Percentiles rank a stretch among this genome's conserved stretches.
Conservation (phyloP, 2,329 filamentous ascomycete species). For the Pseudogymnoascus sp. region DNA sequence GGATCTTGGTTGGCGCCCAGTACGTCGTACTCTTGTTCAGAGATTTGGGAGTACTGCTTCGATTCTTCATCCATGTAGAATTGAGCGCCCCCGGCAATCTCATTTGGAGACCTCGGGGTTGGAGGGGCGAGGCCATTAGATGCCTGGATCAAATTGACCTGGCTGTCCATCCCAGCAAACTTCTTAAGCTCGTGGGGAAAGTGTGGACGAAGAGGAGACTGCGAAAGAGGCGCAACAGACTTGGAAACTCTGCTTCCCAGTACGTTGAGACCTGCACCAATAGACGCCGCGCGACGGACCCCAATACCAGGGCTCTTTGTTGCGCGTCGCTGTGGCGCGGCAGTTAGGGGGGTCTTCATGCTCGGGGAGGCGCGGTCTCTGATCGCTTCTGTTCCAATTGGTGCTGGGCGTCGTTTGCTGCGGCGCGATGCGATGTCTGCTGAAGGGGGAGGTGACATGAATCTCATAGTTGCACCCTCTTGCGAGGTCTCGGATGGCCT, state of each 20-base stretch:
- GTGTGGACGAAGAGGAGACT: slow-evolving; percentile 4
- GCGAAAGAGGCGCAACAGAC: background rate
- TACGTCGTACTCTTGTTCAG: background rate
- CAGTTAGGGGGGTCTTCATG: background rate
- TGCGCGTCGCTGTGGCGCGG: background rate
- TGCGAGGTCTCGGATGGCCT: background rate
- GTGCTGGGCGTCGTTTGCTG: slow-evolving; percentile 3
- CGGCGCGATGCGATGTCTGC: slow-evolving; percentile 11
- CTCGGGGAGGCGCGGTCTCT: slow-evolving; percentile 5
- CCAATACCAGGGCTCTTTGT: background rate
- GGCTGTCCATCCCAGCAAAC: slow-evolving; percentile 6
- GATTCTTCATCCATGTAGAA: background rate
- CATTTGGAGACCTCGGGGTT: slow-evolving; percentile 9
- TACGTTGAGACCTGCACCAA: slow-evolving; percentile 8
- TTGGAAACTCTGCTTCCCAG: slow-evolving; percentile 9
- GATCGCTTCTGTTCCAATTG: slow-evolving; percentile 1
- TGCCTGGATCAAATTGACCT: slow-evolving; percentile 4
- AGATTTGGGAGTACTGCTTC: background rate
- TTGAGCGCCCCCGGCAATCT: background rate
- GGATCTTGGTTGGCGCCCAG: background rate
- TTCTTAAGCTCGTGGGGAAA: slow-evolving; percentile 1
- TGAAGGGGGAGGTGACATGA: slow-evolving; percentile 11
- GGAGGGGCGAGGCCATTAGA: slow-evolving; percentile 3
- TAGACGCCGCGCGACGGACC: slow-evolving; percentile 8
- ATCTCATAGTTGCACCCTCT: background rate